phyloP scores from a whole-genome alignment of 2,329 filamentous ascomycete genomes.

The Colletotrichum tofieldiae region DNA sequence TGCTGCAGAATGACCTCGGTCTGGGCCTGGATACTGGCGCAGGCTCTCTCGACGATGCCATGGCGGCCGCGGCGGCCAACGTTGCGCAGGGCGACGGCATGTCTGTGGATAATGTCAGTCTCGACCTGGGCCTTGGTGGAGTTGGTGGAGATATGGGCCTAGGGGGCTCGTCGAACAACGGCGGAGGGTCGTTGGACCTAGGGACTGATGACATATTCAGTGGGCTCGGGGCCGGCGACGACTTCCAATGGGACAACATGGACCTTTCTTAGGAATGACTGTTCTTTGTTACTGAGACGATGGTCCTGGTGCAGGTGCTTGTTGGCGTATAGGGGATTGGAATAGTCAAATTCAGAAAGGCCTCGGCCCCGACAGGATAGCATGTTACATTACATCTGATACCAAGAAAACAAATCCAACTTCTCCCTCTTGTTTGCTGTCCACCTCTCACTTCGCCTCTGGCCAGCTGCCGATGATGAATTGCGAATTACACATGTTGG shows the following conservation, averaged over 20 bases:
- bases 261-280: slow-evolving; percentile 45
- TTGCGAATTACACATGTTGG: slow-evolving; percentile 76
- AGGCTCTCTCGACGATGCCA: slow-evolving; percentile 57
- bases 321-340: neutral
- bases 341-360: neutral
- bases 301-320: neutral
- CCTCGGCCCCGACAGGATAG: slow-evolving; percentile 4
- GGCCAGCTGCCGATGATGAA: slow-evolving; percentile 66
- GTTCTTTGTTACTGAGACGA: neutral
- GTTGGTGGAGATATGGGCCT: slow-evolving; percentile 57
- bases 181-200: slow-evolving; percentile 57
- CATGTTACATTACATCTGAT: slow-evolving; percentile 26
- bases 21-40: slow-evolving; percentile 56
- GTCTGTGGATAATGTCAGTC: slow-evolving; percentile 58
- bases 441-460: slow-evolving; percentile 17
- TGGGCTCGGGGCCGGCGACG: slow-evolving; percentile 58
- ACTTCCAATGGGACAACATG: slow-evolving; percentile 61
- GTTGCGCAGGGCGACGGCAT: slow-evolving; percentile 56
- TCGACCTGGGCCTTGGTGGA: slow-evolving; percentile 63
- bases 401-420: slow-evolving; percentile 26
- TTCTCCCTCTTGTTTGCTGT: neutral
- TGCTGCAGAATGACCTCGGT: slow-evolving; percentile 61
- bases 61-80: slow-evolving; percentile 56
- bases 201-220: slow-evolving; percentile 56
- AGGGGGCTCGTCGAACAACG: slow-evolving; percentile 52